Evolutionary conservation across 768 basidiomycete genomes (phyloP).

Genomic region (Lentinula edodes): DNA sequence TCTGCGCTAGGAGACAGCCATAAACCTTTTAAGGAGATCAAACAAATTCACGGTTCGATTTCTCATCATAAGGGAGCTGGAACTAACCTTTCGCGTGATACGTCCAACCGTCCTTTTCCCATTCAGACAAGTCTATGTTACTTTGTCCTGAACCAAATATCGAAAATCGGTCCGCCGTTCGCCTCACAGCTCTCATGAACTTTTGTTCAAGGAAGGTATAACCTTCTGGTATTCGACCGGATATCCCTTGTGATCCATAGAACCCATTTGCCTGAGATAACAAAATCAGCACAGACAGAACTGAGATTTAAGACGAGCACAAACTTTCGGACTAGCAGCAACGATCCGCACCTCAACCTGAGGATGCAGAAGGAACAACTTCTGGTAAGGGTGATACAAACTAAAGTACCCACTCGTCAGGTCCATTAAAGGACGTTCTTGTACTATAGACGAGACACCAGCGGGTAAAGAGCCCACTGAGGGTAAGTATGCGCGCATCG

Average conservation of each 20-base stretch:
- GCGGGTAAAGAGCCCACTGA: background rate
- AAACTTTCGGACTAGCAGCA: constrained; percentile 81
- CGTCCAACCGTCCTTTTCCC: constrained; percentile 89
- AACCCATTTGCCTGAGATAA: constrained; percentile 86
- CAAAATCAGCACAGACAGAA: background rate
- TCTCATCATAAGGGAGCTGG: background rate
- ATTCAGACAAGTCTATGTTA: constrained; percentile 76
- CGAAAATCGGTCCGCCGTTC: constrained; percentile 39
- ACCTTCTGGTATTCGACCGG: constrained; percentile 90
- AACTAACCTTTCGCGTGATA: constrained; percentile 95
- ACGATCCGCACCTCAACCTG: constrained; percentile 66
- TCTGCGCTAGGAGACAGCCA: constrained; percentile 67
- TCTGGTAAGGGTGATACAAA: constrained; percentile 74
- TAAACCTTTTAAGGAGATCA: constrained; percentile 48
- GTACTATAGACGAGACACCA: background rate
- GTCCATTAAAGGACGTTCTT: constrained; percentile 50
- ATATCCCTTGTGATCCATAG: constrained; percentile 82
- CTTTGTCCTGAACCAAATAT: constrained; percentile 20
- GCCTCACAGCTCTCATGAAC: constrained; percentile 65
- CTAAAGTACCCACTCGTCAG: constrained; percentile 97
- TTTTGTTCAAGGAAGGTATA: constrained; percentile 85
- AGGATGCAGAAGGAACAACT: constrained; percentile 54
- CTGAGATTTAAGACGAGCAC: background rate
- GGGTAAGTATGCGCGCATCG: constrained; percentile 6
- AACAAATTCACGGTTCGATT: background rate